These are phyloP conservation scores for Fonsecaea monophora DNA, from an alignment of 2,329 filamentous ascomycete genomes.

Conservation along the genomic window DNA sequence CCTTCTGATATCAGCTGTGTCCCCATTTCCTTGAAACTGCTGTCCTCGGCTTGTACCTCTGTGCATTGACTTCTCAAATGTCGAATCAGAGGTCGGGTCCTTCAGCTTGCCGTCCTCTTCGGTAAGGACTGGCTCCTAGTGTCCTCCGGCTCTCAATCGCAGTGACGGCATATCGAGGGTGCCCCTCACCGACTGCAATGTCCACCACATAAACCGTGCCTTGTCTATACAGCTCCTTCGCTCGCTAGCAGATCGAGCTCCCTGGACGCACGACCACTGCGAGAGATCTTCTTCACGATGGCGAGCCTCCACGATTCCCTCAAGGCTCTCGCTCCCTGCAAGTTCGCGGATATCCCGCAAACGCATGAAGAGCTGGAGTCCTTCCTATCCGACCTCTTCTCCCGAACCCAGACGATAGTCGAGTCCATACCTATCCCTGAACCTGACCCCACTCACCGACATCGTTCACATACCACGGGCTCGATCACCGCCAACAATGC, in stretches of 20 bases:
- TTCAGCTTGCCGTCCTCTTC: conserved; percentile 17
- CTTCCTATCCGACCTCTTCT: conserved; percentile 67
- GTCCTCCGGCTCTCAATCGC: not conserved
- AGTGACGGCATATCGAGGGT: not conserved
- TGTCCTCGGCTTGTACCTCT: not conserved
- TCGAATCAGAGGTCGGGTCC: conserved; percentile 18
- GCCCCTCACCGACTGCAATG: conserved; percentile 22
- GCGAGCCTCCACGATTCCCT: conserved; percentile 66
- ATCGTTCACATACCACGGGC: conserved; percentile 63
- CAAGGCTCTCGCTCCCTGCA: conserved; percentile 61
- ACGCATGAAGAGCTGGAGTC: conserved; percentile 57
- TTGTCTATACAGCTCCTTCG: not conserved
- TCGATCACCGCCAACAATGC: conserved; percentile 55
- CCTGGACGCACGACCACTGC: not conserved
- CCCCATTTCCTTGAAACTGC: conserved; percentile 6
- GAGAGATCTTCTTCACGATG: conserved; percentile 50
- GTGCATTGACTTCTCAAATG: not conserved
- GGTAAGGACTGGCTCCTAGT: not conserved
- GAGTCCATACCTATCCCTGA: conserved; percentile 74
- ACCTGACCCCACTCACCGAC: conserved; percentile 56
- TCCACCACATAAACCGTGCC: conserved; percentile 9
- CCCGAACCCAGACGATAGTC: conserved; percentile 71
- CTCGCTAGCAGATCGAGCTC: not conserved
- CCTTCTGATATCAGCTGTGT: conserved; percentile 21
- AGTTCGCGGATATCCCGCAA: conserved; percentile 59